Base-by-base conservation (phyloP, 495 filamentous ascomycete genomes). In the Podospora australis region DNA sequence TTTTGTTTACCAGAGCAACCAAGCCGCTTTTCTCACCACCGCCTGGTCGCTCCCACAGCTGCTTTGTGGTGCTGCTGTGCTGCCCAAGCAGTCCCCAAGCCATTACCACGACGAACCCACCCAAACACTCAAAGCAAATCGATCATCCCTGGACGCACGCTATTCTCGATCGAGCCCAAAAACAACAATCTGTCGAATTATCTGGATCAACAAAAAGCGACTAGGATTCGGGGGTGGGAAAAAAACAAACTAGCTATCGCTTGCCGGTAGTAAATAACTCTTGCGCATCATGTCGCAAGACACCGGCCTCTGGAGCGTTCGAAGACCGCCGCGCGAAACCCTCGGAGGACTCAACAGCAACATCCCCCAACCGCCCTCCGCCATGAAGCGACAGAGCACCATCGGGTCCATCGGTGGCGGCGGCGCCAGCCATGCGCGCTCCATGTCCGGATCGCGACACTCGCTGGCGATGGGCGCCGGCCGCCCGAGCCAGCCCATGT, bases 331-430 rank as follows among this genome's bases (percentile, higher is more conserved):
- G 45, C 73, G 84, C 71, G 84, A 88, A 87, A 90, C 88, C 22
- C 78, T 94, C 34, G 88, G 81, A 53, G 78, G 79, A 56, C 76
- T 90, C 58, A 91, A 84, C 59, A 82, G 84, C 30, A 72, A 79
- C n/a, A 85, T 95, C 46, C 90, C 90, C 4, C 86, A 89, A 65
- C 89, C 90, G 4, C 73, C 84, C n/a, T 96, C 92, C n/a, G 87
- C 92, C 20, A 77, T 97, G 73, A 96, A 96, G 69, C 87, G 92
- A 62, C 87, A 88, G 6, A 95, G 81, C 56, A 90, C 88, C n/a
- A 83, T 83, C 39, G 81, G 81, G 44, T 79, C 77, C 14, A 36
- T 36, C n/a, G 32, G 32, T 17, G 32, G 32, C 2, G 32, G 32
- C 2, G n/a, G n/a, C 54, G 73, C 78, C 28, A 81, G 81, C 64